These are phyloP conservation scores for Fusarium torreyae DNA, from an alignment of 2,329 filamentous ascomycete species.

Conservation along the genomic window DNA sequence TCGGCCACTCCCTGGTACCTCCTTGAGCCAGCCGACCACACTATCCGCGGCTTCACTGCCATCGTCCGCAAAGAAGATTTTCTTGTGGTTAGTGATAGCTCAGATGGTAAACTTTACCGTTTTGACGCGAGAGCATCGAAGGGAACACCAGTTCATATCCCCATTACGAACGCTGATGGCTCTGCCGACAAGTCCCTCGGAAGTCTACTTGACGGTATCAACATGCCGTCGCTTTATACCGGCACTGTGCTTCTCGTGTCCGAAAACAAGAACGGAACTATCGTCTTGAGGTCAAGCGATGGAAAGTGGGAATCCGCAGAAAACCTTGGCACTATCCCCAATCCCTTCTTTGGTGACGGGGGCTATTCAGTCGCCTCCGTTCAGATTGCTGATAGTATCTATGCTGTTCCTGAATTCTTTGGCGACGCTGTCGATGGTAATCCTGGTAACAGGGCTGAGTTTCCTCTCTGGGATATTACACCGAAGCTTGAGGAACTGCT, in stretches of 20 bases:
- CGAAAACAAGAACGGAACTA: constrained; percentile 52
- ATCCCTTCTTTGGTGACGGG: constrained; percentile 22
- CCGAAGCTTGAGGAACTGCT: constrained; percentile 2
- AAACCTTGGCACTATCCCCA: constrained; percentile 54
- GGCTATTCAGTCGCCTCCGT: constrained; percentile 33
- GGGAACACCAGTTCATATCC: constrained; percentile 5
- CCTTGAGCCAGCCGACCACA: constrained; percentile 48
- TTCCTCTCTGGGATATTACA: constrained; percentile 22
- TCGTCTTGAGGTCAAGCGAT: constrained; percentile 56
- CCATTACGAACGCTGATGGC: background rate
- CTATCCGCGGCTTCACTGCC: constrained; percentile 17
- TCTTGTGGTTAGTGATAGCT: constrained; percentile 53
- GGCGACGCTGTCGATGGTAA: constrained; percentile 15
- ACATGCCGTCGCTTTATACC: constrained; percentile 53
- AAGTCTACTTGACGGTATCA: constrained; percentile 47
- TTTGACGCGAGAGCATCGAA: constrained; percentile 51
- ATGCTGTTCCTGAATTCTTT: constrained; percentile 18
- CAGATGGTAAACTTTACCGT: constrained; percentile 52
- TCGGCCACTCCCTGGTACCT: constrained; percentile 53
- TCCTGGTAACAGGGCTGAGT: constrained; percentile 8
- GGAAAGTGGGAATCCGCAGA: constrained; percentile 55
- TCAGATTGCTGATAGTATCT: constrained; percentile 27
- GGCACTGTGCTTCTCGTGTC: constrained; percentile 55
- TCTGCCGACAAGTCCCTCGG: constrained; percentile 9
- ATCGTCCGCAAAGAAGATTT: constrained; percentile 23